Conservation (phyloP, 352 stramenopile genomes). For the Phytophthora citrophthora region DNA sequence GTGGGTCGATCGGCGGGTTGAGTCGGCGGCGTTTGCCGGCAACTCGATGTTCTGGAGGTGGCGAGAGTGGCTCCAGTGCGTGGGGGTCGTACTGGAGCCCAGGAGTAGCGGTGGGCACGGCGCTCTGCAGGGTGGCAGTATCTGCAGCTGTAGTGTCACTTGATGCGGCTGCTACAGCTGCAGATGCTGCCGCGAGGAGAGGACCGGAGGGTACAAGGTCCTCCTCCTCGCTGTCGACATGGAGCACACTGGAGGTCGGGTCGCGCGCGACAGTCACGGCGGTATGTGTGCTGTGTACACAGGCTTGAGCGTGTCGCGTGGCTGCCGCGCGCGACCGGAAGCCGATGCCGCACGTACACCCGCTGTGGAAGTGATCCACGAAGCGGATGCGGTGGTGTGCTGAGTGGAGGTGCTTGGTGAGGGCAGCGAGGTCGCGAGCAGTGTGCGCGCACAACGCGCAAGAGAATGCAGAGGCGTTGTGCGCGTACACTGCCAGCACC, state of each 20-base stretch:
- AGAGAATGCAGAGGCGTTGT: too few species aligned
- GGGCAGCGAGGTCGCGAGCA: too few species aligned
- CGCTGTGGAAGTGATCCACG: too few species aligned
- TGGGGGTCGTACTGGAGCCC: not conserved
- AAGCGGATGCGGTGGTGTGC: too few species aligned
- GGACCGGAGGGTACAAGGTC: too few species aligned
- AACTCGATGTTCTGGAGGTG: too few species aligned
- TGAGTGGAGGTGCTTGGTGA: too few species aligned
- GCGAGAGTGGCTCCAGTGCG: not conserved
- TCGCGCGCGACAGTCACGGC: not conserved
- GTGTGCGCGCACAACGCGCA: too few species aligned
- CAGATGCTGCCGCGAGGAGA: not conserved
- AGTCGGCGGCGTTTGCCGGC: not conserved
- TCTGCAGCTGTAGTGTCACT: not conserved
- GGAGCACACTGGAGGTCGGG: not conserved
- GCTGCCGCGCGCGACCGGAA: too few species aligned
- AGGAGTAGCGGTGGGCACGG: not conserved
- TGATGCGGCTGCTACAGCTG: not conserved
- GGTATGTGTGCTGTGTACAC: not conserved
- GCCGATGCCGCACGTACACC: too few species aligned
- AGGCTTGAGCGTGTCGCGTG: too few species aligned
- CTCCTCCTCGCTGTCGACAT: not conserved
- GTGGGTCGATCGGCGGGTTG: not conserved
- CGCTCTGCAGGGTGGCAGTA: not conserved
- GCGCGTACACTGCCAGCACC: too few species aligned